Conservation (phyloP, 2,329 filamentous ascomycete species). For the Curvularia hawaiiensis region DNA sequence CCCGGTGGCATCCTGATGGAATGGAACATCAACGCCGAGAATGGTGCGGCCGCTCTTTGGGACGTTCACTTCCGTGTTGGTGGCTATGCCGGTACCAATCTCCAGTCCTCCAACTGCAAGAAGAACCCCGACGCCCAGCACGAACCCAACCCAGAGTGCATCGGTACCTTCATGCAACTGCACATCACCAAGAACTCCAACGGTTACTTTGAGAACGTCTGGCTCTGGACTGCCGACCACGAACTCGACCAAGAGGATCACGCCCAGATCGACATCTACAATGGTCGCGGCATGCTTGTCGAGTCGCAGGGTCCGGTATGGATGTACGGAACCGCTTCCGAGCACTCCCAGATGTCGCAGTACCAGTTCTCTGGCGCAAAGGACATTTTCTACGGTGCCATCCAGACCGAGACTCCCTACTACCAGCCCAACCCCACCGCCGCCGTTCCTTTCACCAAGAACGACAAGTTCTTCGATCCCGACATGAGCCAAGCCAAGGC, state of each 20-base stretch:
- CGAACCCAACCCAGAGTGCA: conserved; percentile 68
- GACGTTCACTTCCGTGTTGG: conserved; percentile 96
- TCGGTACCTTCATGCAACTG: conserved; percentile 71
- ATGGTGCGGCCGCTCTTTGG: conserved; percentile 82
- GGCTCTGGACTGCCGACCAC: conserved; percentile 91
- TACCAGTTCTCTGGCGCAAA: conserved; percentile 67
- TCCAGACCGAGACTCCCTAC: conserved; percentile 74
- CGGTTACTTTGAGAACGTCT: conserved; percentile 85
- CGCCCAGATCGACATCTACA: conserved; percentile 82
- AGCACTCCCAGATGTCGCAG: conserved; percentile 73
- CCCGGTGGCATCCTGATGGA: conserved; percentile 89
- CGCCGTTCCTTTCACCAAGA: conserved; percentile 60
- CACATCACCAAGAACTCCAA: conserved; percentile 62
- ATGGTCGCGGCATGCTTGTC: conserved; percentile 81
- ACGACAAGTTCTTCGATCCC: conserved; percentile 51
- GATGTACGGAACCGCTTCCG: conserved; percentile 70
- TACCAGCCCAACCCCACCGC: conserved; percentile 70
- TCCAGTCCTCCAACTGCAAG: conserved; percentile 78
- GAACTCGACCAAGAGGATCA: conserved; percentile 78
- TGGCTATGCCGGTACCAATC: conserved; percentile 79
- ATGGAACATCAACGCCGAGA: conserved; percentile 77
- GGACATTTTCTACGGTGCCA: conserved; percentile 67
- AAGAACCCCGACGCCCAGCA: conserved; percentile 73
- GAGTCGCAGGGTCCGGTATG: conserved; percentile 79
- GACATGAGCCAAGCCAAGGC: conserved; percentile 50